phyloP scores from a whole-genome alignment of 1,284 basidiomycete genomes.

The Cryptococcus maquisensis region DNA sequence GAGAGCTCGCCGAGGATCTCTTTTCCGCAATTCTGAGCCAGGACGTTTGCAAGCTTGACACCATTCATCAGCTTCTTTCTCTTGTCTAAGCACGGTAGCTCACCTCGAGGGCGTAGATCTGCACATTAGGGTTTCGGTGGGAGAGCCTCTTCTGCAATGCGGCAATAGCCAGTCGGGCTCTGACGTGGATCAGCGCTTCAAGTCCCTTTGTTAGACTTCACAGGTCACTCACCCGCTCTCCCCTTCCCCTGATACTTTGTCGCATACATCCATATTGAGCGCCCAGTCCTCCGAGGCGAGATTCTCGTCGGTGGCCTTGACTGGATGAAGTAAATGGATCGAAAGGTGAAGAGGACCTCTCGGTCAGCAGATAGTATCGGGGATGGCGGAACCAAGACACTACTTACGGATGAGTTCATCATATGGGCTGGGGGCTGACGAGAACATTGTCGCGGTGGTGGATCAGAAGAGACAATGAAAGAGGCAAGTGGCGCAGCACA shows the following conservation, averaged over 20 bases:
- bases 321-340: slow-evolving; percentile 50
- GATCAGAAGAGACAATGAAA: neutral
- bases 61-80: neutral
- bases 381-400: neutral
- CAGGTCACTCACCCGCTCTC: slow-evolving; percentile 61
- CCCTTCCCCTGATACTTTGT: slow-evolving; percentile 88
- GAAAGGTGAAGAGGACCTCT: neutral
- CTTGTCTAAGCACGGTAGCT: neutral
- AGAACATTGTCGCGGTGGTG: slow-evolving; percentile 47
- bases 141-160: slow-evolving; percentile 84
- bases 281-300: slow-evolving; percentile 95
- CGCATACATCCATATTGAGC: slow-evolving; percentile 88
- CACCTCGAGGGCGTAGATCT: slow-evolving; percentile 79
- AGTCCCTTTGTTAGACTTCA: neutral
- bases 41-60: slow-evolving; percentile 67
- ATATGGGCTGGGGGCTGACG: slow-evolving; percentile 65
- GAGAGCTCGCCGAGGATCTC: slow-evolving; percentile 82
- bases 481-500: neutral
- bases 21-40: slow-evolving; percentile 86
- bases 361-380: slow-evolving; percentile 1
- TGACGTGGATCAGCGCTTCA: slow-evolving; percentile 40
- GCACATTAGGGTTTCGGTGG: slow-evolving; percentile 94
- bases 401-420: slow-evolving; percentile 87
- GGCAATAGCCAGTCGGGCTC: slow-evolving; percentile 79
- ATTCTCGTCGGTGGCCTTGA: slow-evolving; percentile 91